Conservation (phyloP, 768 basidiomycete species). For the Piloderma croceum region DNA sequence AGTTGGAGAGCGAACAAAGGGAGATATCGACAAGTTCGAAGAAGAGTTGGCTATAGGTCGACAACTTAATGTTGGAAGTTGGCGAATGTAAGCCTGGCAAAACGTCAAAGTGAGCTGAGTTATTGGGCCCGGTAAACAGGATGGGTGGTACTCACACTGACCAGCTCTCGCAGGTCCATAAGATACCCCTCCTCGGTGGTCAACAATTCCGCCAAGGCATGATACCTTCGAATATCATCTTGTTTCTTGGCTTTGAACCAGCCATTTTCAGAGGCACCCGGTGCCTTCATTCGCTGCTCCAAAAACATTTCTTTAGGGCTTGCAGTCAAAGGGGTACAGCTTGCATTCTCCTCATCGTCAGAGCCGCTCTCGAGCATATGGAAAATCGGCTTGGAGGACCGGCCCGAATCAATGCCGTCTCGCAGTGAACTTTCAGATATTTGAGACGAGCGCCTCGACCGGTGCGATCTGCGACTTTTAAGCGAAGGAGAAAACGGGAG, state of each 20-base stretch:
- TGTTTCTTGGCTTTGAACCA: conserved; percentile 18
- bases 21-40: conserved; percentile 22
- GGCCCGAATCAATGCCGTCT: too few relatives aligned
- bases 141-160: conserved; percentile 51
- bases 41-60: conserved; percentile 18
- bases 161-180: conserved; percentile 68
- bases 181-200: conserved; percentile 83
- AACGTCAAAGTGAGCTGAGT: conserved; percentile 4
- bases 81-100: conserved; percentile 60
- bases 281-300: too few relatives aligned
- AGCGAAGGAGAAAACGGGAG: conserved; percentile 1
- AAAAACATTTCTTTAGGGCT: too few relatives aligned
- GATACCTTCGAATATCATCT: conserved; percentile 49
- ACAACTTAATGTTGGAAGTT: conserved; percentile 34
- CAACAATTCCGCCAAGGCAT: conserved; percentile 82
- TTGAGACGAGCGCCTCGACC: too few relatives aligned
- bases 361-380: background rate
- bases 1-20: conserved; percentile 33
- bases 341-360: background rate
- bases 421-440: too few relatives aligned
- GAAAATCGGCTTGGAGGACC: too few relatives aligned
- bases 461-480: too few relatives aligned
- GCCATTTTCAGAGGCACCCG: too few relatives aligned
- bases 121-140: background rate
- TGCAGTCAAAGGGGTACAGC: too few relatives aligned